Evolutionary conservation across 2,329 filamentous ascomycete genomes (phyloP).

Genomic region (Neonectria faginata): DNA sequence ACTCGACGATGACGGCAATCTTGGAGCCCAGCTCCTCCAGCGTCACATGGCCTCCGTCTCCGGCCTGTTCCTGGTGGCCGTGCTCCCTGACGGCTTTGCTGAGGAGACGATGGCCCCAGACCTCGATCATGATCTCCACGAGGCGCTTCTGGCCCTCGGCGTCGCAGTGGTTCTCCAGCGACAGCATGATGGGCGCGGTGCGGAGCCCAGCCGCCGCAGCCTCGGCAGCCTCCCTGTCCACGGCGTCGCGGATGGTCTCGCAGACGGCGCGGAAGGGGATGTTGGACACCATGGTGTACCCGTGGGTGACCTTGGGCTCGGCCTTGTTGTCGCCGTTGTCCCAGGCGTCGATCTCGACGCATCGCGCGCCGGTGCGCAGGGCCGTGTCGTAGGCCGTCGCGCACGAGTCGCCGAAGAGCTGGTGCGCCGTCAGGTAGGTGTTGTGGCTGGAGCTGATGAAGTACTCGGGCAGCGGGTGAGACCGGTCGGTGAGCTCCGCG

Average conservation of each 20-base stretch:
- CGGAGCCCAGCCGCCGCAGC: slow-evolving; percentile 50
- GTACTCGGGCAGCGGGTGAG: slow-evolving; percentile 74
- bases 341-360: slow-evolving; percentile 81
- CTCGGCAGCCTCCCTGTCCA: slow-evolving; percentile 67
- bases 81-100: slow-evolving; percentile 67
- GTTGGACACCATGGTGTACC: slow-evolving; percentile 75
- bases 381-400: slow-evolving; percentile 73
- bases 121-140: slow-evolving; percentile 73
- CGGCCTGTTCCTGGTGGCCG: slow-evolving; percentile 66
- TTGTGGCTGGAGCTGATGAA: slow-evolving; percentile 81
- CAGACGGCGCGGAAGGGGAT: slow-evolving; percentile 74
- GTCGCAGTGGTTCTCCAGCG: slow-evolving; percentile 75
- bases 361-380: slow-evolving; percentile 71
- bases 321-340: slow-evolving; percentile 69
- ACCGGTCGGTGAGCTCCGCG: slow-evolving; percentile 64
- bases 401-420: slow-evolving; percentile 73
- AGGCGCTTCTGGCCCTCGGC: slow-evolving; percentile 69
- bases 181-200: slow-evolving; percentile 71
- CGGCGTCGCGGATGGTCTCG: slow-evolving; percentile 71
- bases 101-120: slow-evolving; percentile 70
- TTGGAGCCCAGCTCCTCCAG: slow-evolving; percentile 71
- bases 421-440: slow-evolving; percentile 77
- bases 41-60: slow-evolving; percentile 64
- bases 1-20: slow-evolving; percentile 76
- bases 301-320: slow-evolving; percentile 78